Evolutionary conservation across 164 flowering plant genomes (phyloP), one percentile per base, ranked within the genome.

Genomic region (Umbilicus rupestris): DNA sequence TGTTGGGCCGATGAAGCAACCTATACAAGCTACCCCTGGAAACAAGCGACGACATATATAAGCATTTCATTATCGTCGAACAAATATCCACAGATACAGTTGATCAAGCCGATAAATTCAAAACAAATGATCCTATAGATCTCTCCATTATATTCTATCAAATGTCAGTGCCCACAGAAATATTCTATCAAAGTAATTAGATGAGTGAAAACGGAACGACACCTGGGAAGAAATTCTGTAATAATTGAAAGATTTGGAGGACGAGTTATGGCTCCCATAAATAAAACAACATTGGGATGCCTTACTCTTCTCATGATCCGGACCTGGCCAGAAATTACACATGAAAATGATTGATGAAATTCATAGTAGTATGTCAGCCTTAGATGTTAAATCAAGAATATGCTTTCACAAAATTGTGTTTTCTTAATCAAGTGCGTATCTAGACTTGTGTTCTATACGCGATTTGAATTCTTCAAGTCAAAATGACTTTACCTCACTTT

Each of bases 151-250:
- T 2, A 26, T 12, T 6, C 28, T 22, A 8, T 50, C 7, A 14
- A 16, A 55, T 14, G 60, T 12, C 33, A 41, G 12, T 41, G 44
- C 12, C 44, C 7, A 41, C 44, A 41, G 3, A 55, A 26, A 55
- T 14, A 28, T 52, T 26, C 59, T 11, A 10, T 52, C 2, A 52
- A 24, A 24, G 59, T 26, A 10, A 52, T 52, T 55, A 52, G 15
- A 52, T 24, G 31, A 26, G 14, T 24, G 57, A 22, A 52, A 3
- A 24, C 7, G 17, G 26, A 26, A 52, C 17, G 28, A 3, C 82
- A 94, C 99, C 99, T 88, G 66, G 89, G 99, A 80, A 94, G 99
- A 84, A 91, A 94, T 67, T 94, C 99, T 57, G 99, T 91, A 52
- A 94, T 75, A 62, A 94, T 91, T 42, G 99, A 91, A 69, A 94